Base-by-base conservation (phyloP, 306 rosid genomes). In the Fragaria ananassa region DNA sequence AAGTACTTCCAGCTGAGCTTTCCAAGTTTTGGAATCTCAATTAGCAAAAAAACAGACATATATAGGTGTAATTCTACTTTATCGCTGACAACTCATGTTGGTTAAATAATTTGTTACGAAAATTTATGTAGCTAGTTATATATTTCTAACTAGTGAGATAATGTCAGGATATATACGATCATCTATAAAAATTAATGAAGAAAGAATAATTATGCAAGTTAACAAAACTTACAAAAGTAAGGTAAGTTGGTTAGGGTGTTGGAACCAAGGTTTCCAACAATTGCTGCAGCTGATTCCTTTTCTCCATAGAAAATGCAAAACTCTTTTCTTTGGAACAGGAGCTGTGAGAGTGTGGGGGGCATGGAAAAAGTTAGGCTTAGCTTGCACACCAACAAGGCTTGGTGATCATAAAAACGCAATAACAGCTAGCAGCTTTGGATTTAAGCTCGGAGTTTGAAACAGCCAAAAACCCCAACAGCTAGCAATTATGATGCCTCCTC, bases 391-490 rank as follows among this genome's bases (percentile, higher is more conserved):
- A 63, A 34, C 45, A 34, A 79, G 74, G 66, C 76, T 84, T 88
- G 61, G 79, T 90, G 87, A 90, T 82, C 78, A 84, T 81, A 64
- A 64, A 64, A 64, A 82, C 84, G 82, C 88, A 86, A 80, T 80
- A 79, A 64, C 35, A 34, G 68, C 67, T 35, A 63, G 23, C 68
- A 31, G 68, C 77, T 80, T 91, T 89, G 91, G 92, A 88, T 88
- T 86, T 91, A 87, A 88, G 83, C 79, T 84, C 86, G 70, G 72
- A 81, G 85, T 86, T 86, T 87, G 87, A 88, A 87, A 89, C 87
- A 61, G 68, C 79, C 7, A 68, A 80, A 63, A 75, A 70, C 76
- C 82, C 88, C 88, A 89, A 89, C 89, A 87, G 80, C 87, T 31
- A 29, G 21, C 42, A 88, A 93, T 87, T 83, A 93, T 89, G 90